Evolutionary conservation across 2,329 filamentous ascomycete genomes (phyloP), one percentile per base, ranked within the genome.

Genomic region (Orbilia blumenaviensis): DNA sequence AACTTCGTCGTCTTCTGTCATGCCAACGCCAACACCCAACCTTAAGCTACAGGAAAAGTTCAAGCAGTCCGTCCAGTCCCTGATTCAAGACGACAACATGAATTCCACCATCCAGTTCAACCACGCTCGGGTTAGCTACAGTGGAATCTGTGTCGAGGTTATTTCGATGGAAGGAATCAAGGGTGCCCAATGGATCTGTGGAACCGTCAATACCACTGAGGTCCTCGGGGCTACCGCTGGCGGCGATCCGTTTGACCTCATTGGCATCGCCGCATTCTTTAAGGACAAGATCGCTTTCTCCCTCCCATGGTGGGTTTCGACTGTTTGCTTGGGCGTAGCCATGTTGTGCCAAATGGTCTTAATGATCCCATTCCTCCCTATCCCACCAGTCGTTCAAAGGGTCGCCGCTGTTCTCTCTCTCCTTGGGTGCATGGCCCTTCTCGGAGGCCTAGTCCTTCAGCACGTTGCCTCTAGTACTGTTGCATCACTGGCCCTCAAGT

Each of bases 121-220:
- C 16, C 68, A 75, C 61, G 78, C 79, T 32, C 79, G 79, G 27
- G 77, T 80, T 14, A 66, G 77, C 23, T 80, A 80, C 75, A 77
- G 78, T 6, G 79, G 79, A n/a, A 69, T 80, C 38, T 80, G 79
- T 56, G 76, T 80, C 69, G 78, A 80, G 41, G 67, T 77, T 54
- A 77, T 61, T 58, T 73, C 32, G 16, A 63, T 32, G 71, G 78
- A 61, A 76, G 78, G 78, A 36, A 78, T 60, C 78, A 79, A 69
- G 74, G 78, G 6, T 23, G 38, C 44, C 25, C 66, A 76, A 69
- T 77, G 73, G 73, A 66, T 50, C 14, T 77, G 73, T 38, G 73
- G 73, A 58, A 25, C 36, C 23, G 41, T 77, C 10, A 66, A 68
- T 14, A 69, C 78, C 3, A 76, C 78, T 46, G 75, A 78, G 21